phyloP scores from a whole-genome alignment of 2,329 filamentous ascomycete species.

The Fusarium piperis region DNA sequence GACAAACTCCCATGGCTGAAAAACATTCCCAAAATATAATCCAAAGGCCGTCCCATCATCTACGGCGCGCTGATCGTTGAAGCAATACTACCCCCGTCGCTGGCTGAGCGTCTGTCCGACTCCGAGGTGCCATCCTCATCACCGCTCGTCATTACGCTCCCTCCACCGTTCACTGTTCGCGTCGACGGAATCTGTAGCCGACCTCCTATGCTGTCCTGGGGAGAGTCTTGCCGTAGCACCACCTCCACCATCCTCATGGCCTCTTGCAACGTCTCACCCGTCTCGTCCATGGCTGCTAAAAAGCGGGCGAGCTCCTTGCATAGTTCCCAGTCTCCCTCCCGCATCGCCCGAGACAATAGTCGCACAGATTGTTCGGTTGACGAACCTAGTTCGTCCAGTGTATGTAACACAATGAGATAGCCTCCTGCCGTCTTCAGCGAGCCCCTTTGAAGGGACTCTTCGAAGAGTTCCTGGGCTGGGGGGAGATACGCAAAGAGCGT shows the following conservation, averaged over 20 bases:
- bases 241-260: constrained; percentile 72
- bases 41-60: constrained; percentile 8
- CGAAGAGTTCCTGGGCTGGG: constrained; percentile 89
- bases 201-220: constrained; percentile 40
- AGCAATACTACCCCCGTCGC: constrained; percentile 50
- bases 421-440: constrained; percentile 95
- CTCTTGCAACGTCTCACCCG: constrained; percentile 79
- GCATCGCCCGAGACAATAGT: constrained; percentile 81
- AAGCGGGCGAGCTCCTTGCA: constrained; percentile 97
- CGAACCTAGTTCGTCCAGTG: constrained; percentile 74
- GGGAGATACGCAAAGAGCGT: constrained; percentile 93
- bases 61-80: constrained; percentile 46
- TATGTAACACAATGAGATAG: constrained; percentile 94
- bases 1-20: constrained; percentile 21
- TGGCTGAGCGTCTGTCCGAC: constrained; percentile 50
- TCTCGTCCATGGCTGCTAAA: constrained; percentile 89
- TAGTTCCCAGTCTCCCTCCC: constrained; percentile 91
- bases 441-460: constrained; percentile 86
- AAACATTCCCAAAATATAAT: constrained; percentile 9
- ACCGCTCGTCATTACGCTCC: constrained; percentile 41
- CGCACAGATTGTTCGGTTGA: constrained; percentile 83
- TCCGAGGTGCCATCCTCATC: constrained; percentile 49
- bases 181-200: constrained; percentile 47
- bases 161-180: constrained; percentile 45
- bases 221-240: constrained; percentile 43